These are phyloP conservation scores for Uncinocarpus reesii DNA, from an alignment of 2,329 filamentous ascomycete genomes.

Conservation along the genomic window DNA sequence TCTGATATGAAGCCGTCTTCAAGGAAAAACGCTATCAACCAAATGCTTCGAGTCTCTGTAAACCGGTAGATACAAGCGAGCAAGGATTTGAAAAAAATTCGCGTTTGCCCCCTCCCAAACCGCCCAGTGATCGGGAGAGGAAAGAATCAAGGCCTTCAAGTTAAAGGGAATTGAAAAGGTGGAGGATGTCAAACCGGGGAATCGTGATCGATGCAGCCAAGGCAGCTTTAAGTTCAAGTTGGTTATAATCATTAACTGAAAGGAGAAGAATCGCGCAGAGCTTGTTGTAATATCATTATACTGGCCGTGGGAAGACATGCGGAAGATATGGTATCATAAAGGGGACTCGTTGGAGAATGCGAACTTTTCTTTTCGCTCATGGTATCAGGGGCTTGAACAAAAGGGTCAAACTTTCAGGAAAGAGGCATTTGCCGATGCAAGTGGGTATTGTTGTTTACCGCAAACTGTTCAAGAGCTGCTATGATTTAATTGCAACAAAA, in stretches of 20 bases:
- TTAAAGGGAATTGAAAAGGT: no score
- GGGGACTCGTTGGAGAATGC: conserved; percentile 10
- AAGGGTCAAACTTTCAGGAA: conserved; percentile 5
- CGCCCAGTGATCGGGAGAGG: no score
- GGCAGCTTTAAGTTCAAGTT: background rate
- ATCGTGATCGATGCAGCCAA: background rate
- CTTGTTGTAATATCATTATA: conserved; percentile 10
- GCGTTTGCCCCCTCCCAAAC: no score
- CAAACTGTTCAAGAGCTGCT: no score
- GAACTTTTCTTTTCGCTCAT: conserved; percentile 10
- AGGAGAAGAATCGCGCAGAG: background rate
- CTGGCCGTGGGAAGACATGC: conserved; percentile 1
- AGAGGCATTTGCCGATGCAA: no score
- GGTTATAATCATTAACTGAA: background rate
- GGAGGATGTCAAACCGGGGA: no score
- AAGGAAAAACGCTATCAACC: conserved; percentile 9
- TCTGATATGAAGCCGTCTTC: conserved; percentile 6
- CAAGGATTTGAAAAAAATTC: no score
- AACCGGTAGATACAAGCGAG: background rate
- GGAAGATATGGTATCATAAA: conserved; percentile 12
- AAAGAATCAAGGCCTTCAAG: no score
- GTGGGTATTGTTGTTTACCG: no score
- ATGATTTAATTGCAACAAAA: no score
- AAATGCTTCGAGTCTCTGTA: background rate
- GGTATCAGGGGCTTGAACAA: background rate